These are phyloP conservation scores for Termitomyces heimii DNA, from an alignment of 768 basidiomycete species.

Conservation along the genomic window DNA sequence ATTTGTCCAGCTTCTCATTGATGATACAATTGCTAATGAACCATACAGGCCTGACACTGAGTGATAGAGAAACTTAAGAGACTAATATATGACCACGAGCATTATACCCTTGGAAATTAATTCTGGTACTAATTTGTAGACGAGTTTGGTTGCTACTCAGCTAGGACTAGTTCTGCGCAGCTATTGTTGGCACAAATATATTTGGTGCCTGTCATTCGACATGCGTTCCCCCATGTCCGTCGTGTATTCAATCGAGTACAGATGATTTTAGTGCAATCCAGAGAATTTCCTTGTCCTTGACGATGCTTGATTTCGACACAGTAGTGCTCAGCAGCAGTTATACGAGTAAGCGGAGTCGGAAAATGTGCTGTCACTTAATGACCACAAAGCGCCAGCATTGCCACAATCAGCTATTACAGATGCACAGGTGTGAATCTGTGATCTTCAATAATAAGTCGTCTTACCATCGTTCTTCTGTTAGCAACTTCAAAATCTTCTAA, in stretches of 20 bases:
- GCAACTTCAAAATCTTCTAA: background rate
- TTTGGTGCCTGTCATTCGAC: background rate
- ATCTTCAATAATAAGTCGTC: background rate
- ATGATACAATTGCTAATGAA: slow-evolving; percentile 5
- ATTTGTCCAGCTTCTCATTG: slow-evolving; percentile 6
- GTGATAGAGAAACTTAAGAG: slow-evolving; percentile 16
- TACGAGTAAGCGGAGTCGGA: background rate
- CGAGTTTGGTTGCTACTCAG: slow-evolving; percentile 11
- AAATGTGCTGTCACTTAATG: background rate
- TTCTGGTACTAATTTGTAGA: slow-evolving; percentile 28
- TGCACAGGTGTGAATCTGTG: background rate
- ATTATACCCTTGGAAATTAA: slow-evolving; percentile 32
- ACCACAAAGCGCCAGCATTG: slow-evolving; percentile 9
- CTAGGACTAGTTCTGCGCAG: background rate
- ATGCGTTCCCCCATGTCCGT: background rate
- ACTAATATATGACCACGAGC: slow-evolving; percentile 24
- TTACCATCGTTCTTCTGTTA: background rate
- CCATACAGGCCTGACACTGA: slow-evolving; percentile 25
- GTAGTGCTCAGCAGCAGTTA: background rate
- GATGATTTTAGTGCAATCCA: background rate
- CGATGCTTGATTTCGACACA: background rate
- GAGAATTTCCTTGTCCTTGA: background rate
- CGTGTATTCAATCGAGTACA: background rate
- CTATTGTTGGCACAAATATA: slow-evolving; percentile 3
- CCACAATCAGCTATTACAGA: slow-evolving; percentile 1